Conservation (phyloP, 305 asterid genomes). For the Lippia alba region DNA sequence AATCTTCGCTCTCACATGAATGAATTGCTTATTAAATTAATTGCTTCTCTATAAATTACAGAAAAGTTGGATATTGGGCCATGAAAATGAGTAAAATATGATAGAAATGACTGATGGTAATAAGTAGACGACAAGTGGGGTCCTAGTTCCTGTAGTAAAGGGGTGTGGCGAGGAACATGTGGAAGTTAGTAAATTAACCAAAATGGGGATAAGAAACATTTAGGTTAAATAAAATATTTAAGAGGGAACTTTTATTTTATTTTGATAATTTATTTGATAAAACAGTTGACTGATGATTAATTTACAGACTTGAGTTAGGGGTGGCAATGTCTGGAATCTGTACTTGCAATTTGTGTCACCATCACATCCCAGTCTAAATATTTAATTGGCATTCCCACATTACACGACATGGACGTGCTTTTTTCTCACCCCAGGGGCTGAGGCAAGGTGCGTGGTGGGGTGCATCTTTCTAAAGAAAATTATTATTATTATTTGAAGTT, state of each 20-base stretch:
- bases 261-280: neutral
- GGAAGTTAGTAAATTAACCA: neutral
- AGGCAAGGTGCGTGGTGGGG: too few species aligned
- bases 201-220: too few species aligned
- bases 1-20: too few species aligned
- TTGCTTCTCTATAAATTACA: neutral
- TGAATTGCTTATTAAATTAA: neutral
- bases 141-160: too few species aligned
- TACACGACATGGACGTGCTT: too few species aligned
- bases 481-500: too few species aligned
- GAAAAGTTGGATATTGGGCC: neutral
- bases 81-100: conserved; percentile 3
- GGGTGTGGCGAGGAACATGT: conserved; percentile 29
- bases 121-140: neutral
- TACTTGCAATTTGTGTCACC: neutral
- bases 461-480: too few species aligned
- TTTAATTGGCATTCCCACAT: too few species aligned
- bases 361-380: neutral
- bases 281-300: neutral
- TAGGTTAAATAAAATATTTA: too few species aligned
- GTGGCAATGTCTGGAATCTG: too few species aligned
- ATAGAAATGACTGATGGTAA: conserved; percentile 13
- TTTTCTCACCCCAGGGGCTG: too few species aligned
- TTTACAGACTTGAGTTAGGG: neutral
- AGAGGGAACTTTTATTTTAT: neutral